Base-by-base conservation (phyloP, 225 moss, liverwort and hornwort species). In the Straminergon stramineum region DNA sequence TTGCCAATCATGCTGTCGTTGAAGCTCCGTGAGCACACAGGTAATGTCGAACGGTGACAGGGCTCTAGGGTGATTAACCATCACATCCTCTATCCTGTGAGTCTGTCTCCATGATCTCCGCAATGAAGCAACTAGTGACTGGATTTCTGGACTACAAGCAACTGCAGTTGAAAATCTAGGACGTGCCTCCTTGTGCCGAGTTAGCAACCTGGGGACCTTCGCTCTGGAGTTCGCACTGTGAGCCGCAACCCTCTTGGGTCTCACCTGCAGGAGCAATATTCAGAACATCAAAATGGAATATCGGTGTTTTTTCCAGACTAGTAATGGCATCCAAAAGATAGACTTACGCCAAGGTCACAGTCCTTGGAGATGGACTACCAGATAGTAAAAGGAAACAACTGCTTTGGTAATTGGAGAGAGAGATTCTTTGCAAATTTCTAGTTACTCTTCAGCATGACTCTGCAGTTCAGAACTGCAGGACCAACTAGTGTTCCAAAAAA, bases 1-100 rank as follows among this genome's bases (percentile, higher is more conserved):
- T 89, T 92, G 93, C 96, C 95, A 97, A 91, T 97, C 96, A 84
- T 94, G 95, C 86, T 95, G 93, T 48, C 95, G 89, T 89, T 98
- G 98, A 62, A 98, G 92, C 90, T 98, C 98, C 52, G 92, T 95
- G 41, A 98, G 93, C 75, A 97, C 86, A 84, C 94, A 94, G n/a
- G 97, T 97, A 39, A 97, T 93, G 64, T 96, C 96, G 35, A 92
- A 89, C 48, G 93, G 95, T 35, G 96, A 93, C 89, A 98, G 90
- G 45, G 34, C 61, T 70, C 92, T 90, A 35, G 89, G 79, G 86
- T 93, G 92, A 39, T 90, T 83, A 61, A 86, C 91, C 89, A 98
- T 92, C 39, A 96, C 95, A 74, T 89, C 86, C 23, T 94, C 93
- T 66, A 97, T 92, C 66, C 86, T 91, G 63, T 84, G 93, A 88